Base-by-base conservation (phyloP, 345 rosid species). In the Brassica incana region DNA sequence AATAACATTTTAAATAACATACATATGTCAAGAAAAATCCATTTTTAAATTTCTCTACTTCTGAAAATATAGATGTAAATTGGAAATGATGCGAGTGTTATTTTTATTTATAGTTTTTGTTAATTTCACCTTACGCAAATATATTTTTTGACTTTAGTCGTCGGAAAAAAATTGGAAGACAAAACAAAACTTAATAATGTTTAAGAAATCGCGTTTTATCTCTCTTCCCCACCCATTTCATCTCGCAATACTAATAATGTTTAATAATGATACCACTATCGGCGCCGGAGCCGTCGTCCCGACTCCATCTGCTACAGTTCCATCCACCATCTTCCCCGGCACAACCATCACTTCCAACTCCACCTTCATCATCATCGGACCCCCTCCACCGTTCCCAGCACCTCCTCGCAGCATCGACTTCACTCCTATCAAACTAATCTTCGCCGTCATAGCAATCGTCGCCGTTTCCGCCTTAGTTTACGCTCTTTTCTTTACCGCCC, bases 391-490 rank as follows among this genome's bases (percentile, higher is more conserved):
- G 0, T 88, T 90, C 79, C 93, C 97, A 0, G 81, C 83, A 0
- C 65, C 90, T 5, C 79, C 93, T 2, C 78, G 86, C 8, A 85
- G 77, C 76, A 80, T 88, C 58, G 94, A 90, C 80, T 64, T 94
- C 23, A 82, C 97, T 14, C 90, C 97, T 54, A 87, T 92, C 6
- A 88, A 85, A 76, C 84, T 90, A 83, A 78, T 90, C 20, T 88
- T 92, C 45, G 91, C 87, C 38, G 73, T 94, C 69, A 33, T 94
- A 11, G 97, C 97, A 0, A 38, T 92, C 74, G 69, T 92, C 86
- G 86, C 93, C 59, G 85, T 92, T 85, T 92, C 93, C 8, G 83
- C 86, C 71, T 76, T 94, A 81, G 87, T 85, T 81, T 94, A 85
- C 86, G 85, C 93, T 58, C 74, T 90, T 78, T 85, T 89, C 76